phyloP scores from a whole-genome alignment of 805 yeast species.

The Saturnispora mendoncae region DNA sequence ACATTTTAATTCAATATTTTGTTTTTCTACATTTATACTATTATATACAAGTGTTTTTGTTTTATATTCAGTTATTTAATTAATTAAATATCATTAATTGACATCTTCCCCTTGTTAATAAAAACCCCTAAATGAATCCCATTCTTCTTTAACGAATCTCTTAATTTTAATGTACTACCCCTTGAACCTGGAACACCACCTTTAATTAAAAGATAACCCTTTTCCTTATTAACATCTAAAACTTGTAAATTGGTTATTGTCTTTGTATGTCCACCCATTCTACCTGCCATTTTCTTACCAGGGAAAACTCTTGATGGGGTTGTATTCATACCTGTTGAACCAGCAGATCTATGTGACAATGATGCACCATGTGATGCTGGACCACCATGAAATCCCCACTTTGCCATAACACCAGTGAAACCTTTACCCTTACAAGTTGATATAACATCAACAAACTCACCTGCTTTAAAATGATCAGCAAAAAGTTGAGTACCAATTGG shows the following conservation, averaged over 20 bases:
- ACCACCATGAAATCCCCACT: constrained; percentile 83
- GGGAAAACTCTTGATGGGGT: constrained; percentile 95
- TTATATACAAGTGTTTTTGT: neutral
- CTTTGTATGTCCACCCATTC: constrained; percentile 72
- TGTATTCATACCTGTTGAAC: constrained; percentile 94
- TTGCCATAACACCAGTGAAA: constrained; percentile 95
- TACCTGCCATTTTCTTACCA: constrained; percentile 97
- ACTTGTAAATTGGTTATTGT: constrained; percentile 74
- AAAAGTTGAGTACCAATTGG: constrained; percentile 70
- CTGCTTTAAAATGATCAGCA: constrained; percentile 77
- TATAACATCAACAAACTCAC: constrained; percentile 76
- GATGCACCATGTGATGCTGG: constrained; percentile 95
- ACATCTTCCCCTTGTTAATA: constrained; percentile 5
- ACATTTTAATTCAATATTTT: neutral
- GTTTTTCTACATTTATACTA: neutral
- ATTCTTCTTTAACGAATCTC: constrained; percentile 60
- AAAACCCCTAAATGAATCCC: constrained; percentile 22
- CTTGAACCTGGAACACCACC: constrained; percentile 91
- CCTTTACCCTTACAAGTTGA: constrained; percentile 90
- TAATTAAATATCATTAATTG: neutral
- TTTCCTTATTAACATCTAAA: constrained; percentile 69
- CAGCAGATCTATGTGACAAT: constrained; percentile 86
- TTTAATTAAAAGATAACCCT: constrained; percentile 73
- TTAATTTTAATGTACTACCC: constrained; percentile 61
- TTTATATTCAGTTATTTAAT: neutral